Evolutionary conservation across 164 flowering plant genomes (phyloP).

Genomic region (Litsea cubeba): DNA sequence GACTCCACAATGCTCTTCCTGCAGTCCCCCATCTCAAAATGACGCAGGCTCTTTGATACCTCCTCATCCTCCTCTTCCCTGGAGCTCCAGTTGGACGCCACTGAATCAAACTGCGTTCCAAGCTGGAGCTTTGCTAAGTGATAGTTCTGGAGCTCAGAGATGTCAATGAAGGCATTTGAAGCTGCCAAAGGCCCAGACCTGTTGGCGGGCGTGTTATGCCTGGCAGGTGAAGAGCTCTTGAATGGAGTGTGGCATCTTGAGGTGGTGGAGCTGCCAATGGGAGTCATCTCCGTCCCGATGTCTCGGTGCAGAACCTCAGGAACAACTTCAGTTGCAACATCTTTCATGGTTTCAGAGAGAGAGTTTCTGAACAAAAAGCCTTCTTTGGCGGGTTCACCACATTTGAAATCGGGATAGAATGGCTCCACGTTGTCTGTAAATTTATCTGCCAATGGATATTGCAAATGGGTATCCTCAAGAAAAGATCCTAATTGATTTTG

Average conservation of each 20-base stretch:
- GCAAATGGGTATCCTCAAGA: conserved; percentile 2
- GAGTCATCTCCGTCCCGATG: conserved; percentile 91
- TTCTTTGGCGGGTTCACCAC: conserved; percentile 62
- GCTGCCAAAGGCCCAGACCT: conserved; percentile 58
- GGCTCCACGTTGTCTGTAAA: conserved; percentile 61
- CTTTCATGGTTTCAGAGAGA: conserved; percentile 39
- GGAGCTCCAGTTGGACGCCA: conserved; percentile 74
- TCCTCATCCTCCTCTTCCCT: conserved; percentile 91
- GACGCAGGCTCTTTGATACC: conserved; percentile 72
- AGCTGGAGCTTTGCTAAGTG: conserved; percentile 68
- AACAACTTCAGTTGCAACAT: conserved; percentile 39
- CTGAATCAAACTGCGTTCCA: conserved; percentile 56
- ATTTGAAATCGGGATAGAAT: conserved; percentile 35
- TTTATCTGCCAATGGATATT: conserved; percentile 52
- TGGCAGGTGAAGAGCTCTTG: conserved; percentile 67
- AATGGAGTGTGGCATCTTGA: conserved; percentile 71
- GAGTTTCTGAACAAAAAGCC: conserved; percentile 59
- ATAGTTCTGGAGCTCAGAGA: conserved; percentile 58
- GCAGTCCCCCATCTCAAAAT: conserved; percentile 42
- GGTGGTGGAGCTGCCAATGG: conserved; percentile 65
- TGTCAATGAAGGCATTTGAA: conserved; percentile 29
- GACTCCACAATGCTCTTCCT: conserved; percentile 38
- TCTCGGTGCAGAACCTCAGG: conserved; percentile 55
- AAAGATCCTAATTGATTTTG: background rate
- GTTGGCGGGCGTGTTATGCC: conserved; percentile 80